phyloP scores from a whole-genome alignment of 179 eudicot genomes.

The Carnegiea gigantea region DNA sequence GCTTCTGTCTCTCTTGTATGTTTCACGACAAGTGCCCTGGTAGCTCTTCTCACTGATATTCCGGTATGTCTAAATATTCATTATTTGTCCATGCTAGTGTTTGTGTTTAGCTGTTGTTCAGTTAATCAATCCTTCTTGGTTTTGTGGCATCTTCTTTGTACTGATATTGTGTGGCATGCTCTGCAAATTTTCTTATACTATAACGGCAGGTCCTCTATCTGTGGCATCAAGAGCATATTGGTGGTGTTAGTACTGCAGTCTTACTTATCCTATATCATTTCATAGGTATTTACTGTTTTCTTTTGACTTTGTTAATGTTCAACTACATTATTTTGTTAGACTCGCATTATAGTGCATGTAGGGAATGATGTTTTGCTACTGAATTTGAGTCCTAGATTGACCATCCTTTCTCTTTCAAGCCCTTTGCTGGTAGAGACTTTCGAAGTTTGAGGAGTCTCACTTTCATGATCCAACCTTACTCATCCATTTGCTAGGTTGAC shows the following conservation, averaged over 20 bases:
- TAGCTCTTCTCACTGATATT: slow-evolving; percentile 73
- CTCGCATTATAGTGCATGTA: too few relatives aligned
- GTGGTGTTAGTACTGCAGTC: slow-evolving; percentile 43
- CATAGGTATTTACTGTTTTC: slow-evolving; percentile 50
- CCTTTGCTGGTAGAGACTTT: too few relatives aligned
- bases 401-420: not conserved
- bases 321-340: not conserved
- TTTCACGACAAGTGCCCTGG: slow-evolving; percentile 73
- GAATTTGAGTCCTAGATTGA: not conserved
- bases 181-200: slow-evolving; percentile 6
- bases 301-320: not conserved
- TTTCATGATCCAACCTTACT: too few relatives aligned
- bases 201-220: slow-evolving; percentile 66
- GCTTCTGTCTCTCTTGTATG: slow-evolving; percentile 73
- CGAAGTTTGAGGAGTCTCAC: too few relatives aligned
- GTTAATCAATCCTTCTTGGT: not conserved
- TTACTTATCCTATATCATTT: slow-evolving; percentile 67
- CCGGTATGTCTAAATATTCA: slow-evolving; percentile 52
- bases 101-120: not conserved
- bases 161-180: not conserved
- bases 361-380: not conserved
- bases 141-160: not conserved
- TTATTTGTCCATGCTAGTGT: not conserved
- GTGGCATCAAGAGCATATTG: slow-evolving; percentile 49
- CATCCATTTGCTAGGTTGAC: too few relatives aligned